A percentile compares a stretch with the other conserved stretches of the same genome.
These are phyloP conservation scores for Candida labiduridarum DNA, from an alignment of 1,139 yeast genomes.

Conservation along the genomic window DNA sequence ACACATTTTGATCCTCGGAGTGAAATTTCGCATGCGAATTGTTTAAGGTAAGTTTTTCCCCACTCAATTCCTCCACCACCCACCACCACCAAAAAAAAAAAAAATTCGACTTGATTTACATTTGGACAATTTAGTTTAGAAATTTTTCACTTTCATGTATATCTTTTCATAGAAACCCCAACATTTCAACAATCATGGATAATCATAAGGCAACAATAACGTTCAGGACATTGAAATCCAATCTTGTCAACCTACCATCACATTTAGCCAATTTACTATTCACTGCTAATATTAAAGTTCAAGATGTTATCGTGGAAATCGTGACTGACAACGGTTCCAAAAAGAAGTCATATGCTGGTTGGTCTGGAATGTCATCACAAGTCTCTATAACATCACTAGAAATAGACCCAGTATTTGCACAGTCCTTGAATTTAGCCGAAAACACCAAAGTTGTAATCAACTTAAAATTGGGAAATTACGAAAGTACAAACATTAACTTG, in stretches of 20 bases:
- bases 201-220: conserved; percentile 34
- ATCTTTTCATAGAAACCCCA: neutral
- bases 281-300: conserved; percentile 58
- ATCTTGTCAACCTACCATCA: conserved; percentile 62
- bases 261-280: conserved; percentile 49
- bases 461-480: conserved; percentile 48
- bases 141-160: conserved; percentile 1
- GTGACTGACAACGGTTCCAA: conserved; percentile 23
- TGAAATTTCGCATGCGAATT: neutral
- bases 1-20: neutral
- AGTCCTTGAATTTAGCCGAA: conserved; percentile 53
- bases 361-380: conserved; percentile 68
- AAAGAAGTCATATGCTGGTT: conserved; percentile 59
- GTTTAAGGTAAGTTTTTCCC: conserved; percentile 1
- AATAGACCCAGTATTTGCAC: conserved; percentile 43
- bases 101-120: neutral
- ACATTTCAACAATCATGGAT: conserved; percentile 31
- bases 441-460: conserved; percentile 42
- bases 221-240: conserved; percentile 46
- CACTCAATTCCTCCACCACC: neutral
- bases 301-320: conserved; percentile 59
- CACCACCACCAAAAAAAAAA: neutral
- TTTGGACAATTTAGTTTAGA: neutral
- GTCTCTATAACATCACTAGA: conserved; percentile 34
- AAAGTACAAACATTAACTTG: conserved; percentile 63